phyloP scores from a whole-genome alignment of 106 monocot species.

The Vanilla planifolia region DNA sequence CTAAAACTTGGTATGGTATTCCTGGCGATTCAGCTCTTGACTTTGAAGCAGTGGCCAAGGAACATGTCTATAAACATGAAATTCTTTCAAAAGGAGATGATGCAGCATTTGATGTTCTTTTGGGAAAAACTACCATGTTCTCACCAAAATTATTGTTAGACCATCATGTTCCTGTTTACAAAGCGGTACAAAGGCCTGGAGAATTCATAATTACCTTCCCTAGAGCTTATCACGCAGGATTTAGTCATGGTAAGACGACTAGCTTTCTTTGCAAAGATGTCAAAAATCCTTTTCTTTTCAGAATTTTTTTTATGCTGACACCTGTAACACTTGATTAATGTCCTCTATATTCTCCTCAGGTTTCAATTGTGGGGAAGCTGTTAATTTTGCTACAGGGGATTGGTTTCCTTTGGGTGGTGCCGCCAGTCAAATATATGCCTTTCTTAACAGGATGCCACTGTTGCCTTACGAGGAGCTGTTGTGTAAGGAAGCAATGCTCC shows the following conservation, averaged over 20 bases:
- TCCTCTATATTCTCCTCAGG: slow-evolving; percentile 28
- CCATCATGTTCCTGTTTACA: slow-evolving; percentile 83
- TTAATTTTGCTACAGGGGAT: slow-evolving; percentile 92
- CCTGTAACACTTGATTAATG: neutral
- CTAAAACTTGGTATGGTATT: slow-evolving; percentile 96
- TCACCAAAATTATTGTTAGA: slow-evolving; percentile 82
- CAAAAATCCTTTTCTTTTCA: neutral
- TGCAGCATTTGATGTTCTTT: slow-evolving; percentile 77
- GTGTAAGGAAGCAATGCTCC: slow-evolving; percentile 74
- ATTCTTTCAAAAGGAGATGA: slow-evolving; percentile 64
- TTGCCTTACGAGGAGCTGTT: slow-evolving; percentile 88
- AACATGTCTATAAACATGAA: slow-evolving; percentile 63
- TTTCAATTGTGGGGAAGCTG: slow-evolving; percentile 98
- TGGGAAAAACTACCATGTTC: slow-evolving; percentile 96
- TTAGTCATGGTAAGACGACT: slow-evolving; percentile 69
- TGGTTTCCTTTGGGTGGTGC: slow-evolving; percentile 85
- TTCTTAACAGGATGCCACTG: slow-evolving; percentile 63
- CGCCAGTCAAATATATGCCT: slow-evolving; percentile 73
- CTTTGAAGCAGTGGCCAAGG: slow-evolving; percentile 64
- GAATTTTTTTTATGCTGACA: neutral
- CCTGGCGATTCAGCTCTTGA: slow-evolving; percentile 75
- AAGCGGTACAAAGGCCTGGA: slow-evolving; percentile 87
- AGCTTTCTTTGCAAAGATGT: neutral
- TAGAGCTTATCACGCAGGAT: slow-evolving; percentile 93
- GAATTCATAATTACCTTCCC: slow-evolving; percentile 94